These are phyloP conservation scores for Penstemon davidsonii DNA, from an alignment of 257 asterid species.

Conservation along the genomic window DNA sequence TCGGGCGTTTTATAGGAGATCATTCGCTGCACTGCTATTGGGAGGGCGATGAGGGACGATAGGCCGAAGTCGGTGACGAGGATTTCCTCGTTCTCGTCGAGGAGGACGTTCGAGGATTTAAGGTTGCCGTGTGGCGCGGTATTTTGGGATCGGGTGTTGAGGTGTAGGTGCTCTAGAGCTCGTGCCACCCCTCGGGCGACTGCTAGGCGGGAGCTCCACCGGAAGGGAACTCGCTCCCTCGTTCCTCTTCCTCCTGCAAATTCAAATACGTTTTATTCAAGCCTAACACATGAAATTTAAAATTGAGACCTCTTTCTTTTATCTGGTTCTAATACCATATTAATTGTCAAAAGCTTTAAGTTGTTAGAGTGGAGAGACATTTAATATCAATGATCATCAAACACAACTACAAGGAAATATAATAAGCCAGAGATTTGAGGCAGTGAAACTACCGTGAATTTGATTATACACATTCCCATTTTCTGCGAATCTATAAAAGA, in stretches of 20 bases:
- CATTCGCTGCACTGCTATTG: constrained; percentile 63
- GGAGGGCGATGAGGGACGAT: constrained; percentile 47
- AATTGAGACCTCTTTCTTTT: constrained; percentile 42
- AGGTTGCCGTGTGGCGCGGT: constrained; percentile 66
- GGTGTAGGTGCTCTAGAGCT: constrained; percentile 47
- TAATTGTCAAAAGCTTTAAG: too few species aligned
- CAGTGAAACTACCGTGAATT: constrained; percentile 50
- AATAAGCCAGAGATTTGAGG: background rate
- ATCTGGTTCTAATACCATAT: constrained; percentile 28
- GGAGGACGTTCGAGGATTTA: constrained; percentile 68
- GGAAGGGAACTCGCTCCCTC: constrained; percentile 36
- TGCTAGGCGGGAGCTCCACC: constrained; percentile 47
- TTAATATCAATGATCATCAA: background rate
- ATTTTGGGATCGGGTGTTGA: constrained; percentile 28
- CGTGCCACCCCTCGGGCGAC: constrained; percentile 47
- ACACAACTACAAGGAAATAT: background rate
- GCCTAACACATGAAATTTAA: constrained; percentile 21
- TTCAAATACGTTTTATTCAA: too few species aligned
- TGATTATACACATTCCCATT: constrained; percentile 71
- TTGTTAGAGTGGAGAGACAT: too few species aligned
- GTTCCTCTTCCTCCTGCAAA: constrained; percentile 45
- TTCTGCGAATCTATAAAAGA: constrained; percentile 47
- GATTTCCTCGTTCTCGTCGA: constrained; percentile 38
- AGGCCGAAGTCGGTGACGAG: constrained; percentile 55
- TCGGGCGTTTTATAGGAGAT: constrained; percentile 70